phyloP scores from a whole-genome alignment of 352 stramenopile genomes.

The Phytophthora kernoviae region DNA sequence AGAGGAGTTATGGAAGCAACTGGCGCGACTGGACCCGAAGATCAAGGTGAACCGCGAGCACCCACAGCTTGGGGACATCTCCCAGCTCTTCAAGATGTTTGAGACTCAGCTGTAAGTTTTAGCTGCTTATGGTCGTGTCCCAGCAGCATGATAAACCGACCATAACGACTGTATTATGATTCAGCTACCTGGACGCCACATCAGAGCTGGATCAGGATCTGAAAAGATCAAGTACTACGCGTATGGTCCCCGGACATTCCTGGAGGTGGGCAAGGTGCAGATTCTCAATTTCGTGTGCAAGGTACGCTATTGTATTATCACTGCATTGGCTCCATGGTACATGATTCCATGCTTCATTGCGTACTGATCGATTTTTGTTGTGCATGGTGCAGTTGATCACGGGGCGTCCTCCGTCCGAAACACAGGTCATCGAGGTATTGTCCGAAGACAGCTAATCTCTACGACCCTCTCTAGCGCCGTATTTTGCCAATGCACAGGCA shows the following conservation, averaged over 20 bases:
- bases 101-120: conserved; percentile 72
- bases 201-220: conserved; percentile 74
- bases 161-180: not conserved
- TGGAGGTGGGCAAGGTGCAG: conserved; percentile 86
- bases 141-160: not conserved
- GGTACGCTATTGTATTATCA: conserved; percentile 34
- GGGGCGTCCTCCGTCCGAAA: conserved; percentile 62
- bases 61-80: conserved; percentile 71
- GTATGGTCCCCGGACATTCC: conserved; percentile 65
- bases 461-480: no score
- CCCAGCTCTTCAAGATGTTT: conserved; percentile 76
- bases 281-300: conserved; percentile 91
- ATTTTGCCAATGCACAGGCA: no score
- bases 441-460: conserved; percentile 55
- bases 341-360: no score
- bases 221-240: conserved; percentile 82
- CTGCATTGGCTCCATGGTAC: not conserved
- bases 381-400: conserved; percentile 60
- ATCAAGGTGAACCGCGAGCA: conserved; percentile 71
- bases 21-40: conserved; percentile 61
- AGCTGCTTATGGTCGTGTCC: not conserved
- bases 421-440: conserved; percentile 70
- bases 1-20: conserved; percentile 85
- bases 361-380: conserved; percentile 5
- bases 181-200: conserved; percentile 70